Conservation (phyloP, 306 rosid genomes). For the Abrus pulchellus region DNA sequence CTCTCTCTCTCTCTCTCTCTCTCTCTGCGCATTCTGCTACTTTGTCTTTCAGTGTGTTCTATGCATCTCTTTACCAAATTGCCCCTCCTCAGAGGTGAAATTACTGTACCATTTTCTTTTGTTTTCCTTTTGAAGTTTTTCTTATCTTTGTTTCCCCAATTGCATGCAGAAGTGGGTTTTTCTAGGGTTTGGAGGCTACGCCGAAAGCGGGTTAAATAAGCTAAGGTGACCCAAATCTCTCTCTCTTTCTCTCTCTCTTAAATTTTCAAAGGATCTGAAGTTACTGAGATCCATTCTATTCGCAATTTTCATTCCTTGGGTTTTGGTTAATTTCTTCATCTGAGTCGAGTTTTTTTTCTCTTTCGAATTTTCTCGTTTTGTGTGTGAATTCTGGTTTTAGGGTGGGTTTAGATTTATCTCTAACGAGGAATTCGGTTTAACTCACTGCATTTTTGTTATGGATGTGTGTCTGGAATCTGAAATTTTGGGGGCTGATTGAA, state of each 20-base stretch:
- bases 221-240: constrained; percentile 47
- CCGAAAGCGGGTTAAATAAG: constrained; percentile 34
- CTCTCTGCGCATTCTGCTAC: not conserved
- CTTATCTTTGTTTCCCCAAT: constrained; percentile 8
- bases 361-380: not conserved
- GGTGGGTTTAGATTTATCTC: constrained; percentile 28
- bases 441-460: not conserved
- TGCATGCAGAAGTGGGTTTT: constrained; percentile 56
- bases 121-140: not conserved
- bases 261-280: not conserved
- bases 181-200: constrained; percentile 52
- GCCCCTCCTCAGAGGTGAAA: constrained; percentile 39
- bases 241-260: not conserved
- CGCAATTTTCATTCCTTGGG: constrained; percentile 23
- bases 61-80: constrained; percentile 41
- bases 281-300: constrained; percentile 46
- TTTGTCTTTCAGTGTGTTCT: constrained; percentile 13
- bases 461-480: not conserved
- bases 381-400: constrained; percentile 34
- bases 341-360: constrained; percentile 25
- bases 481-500: constrained; percentile 13
- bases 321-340: constrained; percentile 39
- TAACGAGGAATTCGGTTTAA: not conserved
- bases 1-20: constrained; percentile 33
- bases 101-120: constrained; percentile 1